Evolutionary conservation across 805 yeast species (phyloP).

Genomic region (Wickerhamomyces hampshirensis): DNA sequence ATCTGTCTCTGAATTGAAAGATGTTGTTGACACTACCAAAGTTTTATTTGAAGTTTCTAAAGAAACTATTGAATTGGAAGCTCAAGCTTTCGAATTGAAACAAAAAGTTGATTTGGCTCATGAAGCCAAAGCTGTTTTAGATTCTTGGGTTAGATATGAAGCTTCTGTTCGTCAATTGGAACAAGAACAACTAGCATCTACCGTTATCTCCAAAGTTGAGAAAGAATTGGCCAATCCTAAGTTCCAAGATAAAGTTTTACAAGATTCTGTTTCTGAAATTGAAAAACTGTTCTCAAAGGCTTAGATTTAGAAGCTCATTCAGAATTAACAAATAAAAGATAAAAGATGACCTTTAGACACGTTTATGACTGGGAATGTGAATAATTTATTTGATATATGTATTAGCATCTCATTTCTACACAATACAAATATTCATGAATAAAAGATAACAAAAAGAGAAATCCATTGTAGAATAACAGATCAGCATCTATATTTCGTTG

Average conservation of each 20-base stretch:
- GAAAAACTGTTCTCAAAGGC: conserved; percentile 69
- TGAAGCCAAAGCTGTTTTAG: conserved; percentile 93
- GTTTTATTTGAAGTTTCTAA: conserved; percentile 89
- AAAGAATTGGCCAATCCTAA: conserved; percentile 78
- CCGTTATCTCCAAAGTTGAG: conserved; percentile 86
- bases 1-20: conserved; percentile 82
- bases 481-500: too few relatives aligned
- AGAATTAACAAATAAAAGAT: neutral
- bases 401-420: neutral
- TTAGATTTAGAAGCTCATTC: conserved; percentile 6
- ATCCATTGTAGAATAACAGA: neutral
- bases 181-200: conserved; percentile 84
- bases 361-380: conserved; percentile 9
- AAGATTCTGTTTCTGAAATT: conserved; percentile 87
- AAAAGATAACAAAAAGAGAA: neutral
- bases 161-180: conserved; percentile 92
- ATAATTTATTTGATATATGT: conserved; percentile 3
- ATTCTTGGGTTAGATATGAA: conserved; percentile 99
- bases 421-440: conserved; percentile 1
- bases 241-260: conserved; percentile 89
- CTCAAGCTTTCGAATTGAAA: conserved; percentile 87
- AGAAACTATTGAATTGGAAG: conserved; percentile 95
- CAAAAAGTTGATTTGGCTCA: conserved; percentile 82
- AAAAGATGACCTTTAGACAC: conserved; percentile 4
- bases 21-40: conserved; percentile 88